phyloP scores from a whole-genome alignment of 139 green algal species.

The Volvox reticuliferus region DNA sequence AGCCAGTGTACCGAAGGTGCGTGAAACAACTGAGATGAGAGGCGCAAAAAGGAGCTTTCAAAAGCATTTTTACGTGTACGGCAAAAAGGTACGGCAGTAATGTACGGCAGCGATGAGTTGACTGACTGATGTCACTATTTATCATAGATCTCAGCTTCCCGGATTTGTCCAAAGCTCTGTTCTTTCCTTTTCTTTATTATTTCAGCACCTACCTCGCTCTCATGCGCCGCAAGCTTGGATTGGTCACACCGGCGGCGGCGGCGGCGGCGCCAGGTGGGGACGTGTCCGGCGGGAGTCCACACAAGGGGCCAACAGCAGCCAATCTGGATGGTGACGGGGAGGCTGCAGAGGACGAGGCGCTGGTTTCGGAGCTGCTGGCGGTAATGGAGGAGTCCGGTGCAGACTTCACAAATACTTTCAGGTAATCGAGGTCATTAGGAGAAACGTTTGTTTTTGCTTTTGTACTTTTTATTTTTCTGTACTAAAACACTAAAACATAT shows the following conservation, averaged over 20 bases:
- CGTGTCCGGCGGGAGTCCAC: too few relatives aligned
- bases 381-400: conserved; percentile 68
- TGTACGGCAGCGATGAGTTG: background rate
- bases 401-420: conserved; percentile 70
- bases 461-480: too few relatives aligned
- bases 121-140: too few relatives aligned
- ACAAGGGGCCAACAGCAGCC: too few relatives aligned
- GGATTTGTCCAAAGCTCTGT: too few relatives aligned
- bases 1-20: conserved; percentile 55
- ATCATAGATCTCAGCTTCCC: too few relatives aligned
- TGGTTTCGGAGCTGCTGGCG: conserved; percentile 29
- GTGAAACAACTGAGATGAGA: background rate
- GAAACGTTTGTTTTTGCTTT: too few relatives aligned
- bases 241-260: background rate
- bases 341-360: background rate
- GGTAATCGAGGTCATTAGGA: background rate
- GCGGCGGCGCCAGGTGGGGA: background rate
- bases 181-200: too few relatives aligned
- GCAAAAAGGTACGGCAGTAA: background rate
- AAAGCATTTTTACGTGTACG: background rate
- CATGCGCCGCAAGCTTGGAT: conserved; percentile 57
- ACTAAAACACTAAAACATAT: too few relatives aligned
- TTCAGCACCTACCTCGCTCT: conserved; percentile 43
- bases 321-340: background rate
- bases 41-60: too few relatives aligned